Evolutionary conservation across 371 early-diverging fungal species (phyloP).

Genomic region (Actinomortierella ambigua): DNA sequence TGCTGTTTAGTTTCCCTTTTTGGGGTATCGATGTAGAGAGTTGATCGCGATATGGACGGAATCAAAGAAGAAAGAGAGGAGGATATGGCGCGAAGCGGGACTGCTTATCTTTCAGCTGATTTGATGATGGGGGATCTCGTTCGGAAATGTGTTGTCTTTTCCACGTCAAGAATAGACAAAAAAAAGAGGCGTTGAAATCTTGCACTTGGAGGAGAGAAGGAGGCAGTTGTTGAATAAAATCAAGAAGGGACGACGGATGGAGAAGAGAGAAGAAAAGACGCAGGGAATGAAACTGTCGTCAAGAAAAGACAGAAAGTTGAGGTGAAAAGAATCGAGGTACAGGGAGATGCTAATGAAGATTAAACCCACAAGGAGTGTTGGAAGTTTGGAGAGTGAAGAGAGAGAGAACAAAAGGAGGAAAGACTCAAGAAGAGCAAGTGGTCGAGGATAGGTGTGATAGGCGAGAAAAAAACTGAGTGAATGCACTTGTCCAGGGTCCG

Average conservation of each 20-base stretch:
- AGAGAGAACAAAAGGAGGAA: conserved; percentile 1
- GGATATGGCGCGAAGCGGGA: conserved; percentile 3
- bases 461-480: conserved; percentile 7
- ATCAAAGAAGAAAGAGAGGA: conserved; percentile 7
- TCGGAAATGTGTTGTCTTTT: conserved; percentile 2
- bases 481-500: conserved; percentile 10
- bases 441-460: conserved; percentile 6
- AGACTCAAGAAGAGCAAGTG: not conserved
- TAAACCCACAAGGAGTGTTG: not conserved
- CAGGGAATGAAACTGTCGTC: not conserved
- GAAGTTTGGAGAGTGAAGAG: not conserved
- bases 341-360: not conserved
- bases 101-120: conserved; percentile 13
- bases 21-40: not conserved
- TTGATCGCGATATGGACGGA: conserved; percentile 9
- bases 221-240: too few relatives aligned
- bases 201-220: too few relatives aligned
- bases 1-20: conserved; percentile 6
- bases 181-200: too few relatives aligned
- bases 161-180: not conserved
- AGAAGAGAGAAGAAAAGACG: not conserved
- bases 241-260: too few relatives aligned
- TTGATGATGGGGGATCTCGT: not conserved
- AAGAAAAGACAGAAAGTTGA: too few relatives aligned
- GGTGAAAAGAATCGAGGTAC: not conserved